Percentiles rank a stretch among this genome's conserved stretches.
phyloP scores from a whole-genome alignment of 768 basidiomycete species.

The Mycena metata region DNA sequence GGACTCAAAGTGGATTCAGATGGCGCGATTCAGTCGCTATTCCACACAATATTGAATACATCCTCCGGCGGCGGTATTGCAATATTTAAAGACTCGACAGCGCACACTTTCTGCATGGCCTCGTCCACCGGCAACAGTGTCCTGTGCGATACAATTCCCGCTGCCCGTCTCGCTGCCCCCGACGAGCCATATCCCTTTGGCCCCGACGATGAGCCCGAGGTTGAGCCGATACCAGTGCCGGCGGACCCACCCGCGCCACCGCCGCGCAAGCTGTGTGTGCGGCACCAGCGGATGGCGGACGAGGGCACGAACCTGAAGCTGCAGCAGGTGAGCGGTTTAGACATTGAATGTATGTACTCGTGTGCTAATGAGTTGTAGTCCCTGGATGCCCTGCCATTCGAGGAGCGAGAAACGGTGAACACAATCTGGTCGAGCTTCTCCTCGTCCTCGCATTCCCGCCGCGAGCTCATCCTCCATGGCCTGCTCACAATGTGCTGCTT shows the following conservation, averaged over 20 bases:
- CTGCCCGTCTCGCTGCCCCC: conserved; percentile 64
- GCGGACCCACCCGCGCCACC: conserved; percentile 50
- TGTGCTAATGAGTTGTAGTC: conserved; percentile 65
- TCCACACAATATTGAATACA: no score
- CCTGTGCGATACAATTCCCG: conserved; percentile 77
- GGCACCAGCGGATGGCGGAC: conserved; percentile 98
- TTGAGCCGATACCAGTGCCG: conserved; percentile 33
- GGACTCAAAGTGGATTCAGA: background rate
- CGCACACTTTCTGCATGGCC: conserved; percentile 37
- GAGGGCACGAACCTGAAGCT: conserved; percentile 93
- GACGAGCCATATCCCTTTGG: conserved; percentile 35
- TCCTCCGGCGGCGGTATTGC: no score
- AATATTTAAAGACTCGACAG: no score
- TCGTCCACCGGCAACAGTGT: conserved; percentile 56
- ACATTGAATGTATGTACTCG: background rate
- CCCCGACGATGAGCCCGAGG: conserved; percentile 34
- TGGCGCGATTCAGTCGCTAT: no score
- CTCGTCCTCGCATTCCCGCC: conserved; percentile 89
- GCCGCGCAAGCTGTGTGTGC: conserved; percentile 86
- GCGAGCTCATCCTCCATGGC: conserved; percentile 95
- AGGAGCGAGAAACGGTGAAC: conserved; percentile 90
- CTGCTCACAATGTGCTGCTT: conserved; percentile 99
- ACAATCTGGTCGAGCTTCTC: conserved; percentile 98
- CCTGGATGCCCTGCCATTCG: conserved; percentile 87
- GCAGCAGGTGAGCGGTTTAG: conserved; percentile 80